Base-by-base conservation (phyloP, 2,329 filamentous ascomycete genomes). In the Sporothrix brunneoviolacea region DNA sequence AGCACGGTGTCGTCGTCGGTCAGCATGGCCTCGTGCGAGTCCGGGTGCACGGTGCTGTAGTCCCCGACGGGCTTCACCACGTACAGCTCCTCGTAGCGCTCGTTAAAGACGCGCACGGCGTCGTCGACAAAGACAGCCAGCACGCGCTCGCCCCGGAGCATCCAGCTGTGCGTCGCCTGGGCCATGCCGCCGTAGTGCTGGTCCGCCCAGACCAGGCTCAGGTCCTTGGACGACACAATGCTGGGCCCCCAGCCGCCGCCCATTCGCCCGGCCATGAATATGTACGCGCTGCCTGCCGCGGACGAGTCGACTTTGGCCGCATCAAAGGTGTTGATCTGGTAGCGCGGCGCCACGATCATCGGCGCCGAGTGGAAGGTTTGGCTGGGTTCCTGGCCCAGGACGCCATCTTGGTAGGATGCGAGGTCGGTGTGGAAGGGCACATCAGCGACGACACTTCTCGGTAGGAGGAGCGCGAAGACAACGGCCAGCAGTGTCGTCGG, bases 301-400 rank as follows among this genome's bases (percentile, higher is more conserved):
- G n/a, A 38, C 24, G 35, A 18, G 28, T 49, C 47, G 38, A 49
- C 30, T 28, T 30, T 33, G 8, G 21, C 15, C 9, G 18, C 16
- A 30, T 42, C 56, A 59, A 62, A 65, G 1, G 55, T 47, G 48
- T 66, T 65, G 51, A 69, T 58, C 43, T 67, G 63, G 41, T 69
- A 58, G 8, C 66, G 51, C 3, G 68, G 66, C 1, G 64, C 65
- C 19, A 64, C 48, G 19, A 68, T 60, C 10, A 43, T 24, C n/a
- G 61, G 52, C 13, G 62, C 63, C 0, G 66, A 66, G 28, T 55
- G 54, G 50, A 66, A 69, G 0, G 55, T 59, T 52, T 70, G 66
- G 42, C 56, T 61, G 27, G 66, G 65, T 36, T 48, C 36, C 3
- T 8, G 18, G 37, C 46, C 46, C 15, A 48, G 36, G 15, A 8